Evolutionary conservation across 1,284 basidiomycete genomes (phyloP).

Genomic region (Ustilago curta): DNA sequence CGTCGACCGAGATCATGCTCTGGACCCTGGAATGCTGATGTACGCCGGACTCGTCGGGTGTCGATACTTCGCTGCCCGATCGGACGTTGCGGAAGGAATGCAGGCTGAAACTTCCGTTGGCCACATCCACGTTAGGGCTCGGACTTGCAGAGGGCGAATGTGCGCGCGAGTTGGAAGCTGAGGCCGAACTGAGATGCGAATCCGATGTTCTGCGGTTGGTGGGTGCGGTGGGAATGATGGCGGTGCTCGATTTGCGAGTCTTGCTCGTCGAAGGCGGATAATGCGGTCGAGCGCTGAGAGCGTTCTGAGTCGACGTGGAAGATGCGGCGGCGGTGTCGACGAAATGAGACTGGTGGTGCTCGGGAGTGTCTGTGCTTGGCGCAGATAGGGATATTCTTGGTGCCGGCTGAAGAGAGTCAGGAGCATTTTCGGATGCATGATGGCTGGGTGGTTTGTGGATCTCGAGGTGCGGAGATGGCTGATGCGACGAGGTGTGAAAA

Average conservation of each 20-base stretch:
- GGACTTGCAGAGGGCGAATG: slow-evolving; percentile 30
- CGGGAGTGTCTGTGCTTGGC: slow-evolving; percentile 1
- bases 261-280: slow-evolving; percentile 24
- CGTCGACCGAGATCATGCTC: slow-evolving; percentile 48
- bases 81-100: slow-evolving; percentile 54
- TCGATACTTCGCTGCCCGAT: slow-evolving; percentile 39
- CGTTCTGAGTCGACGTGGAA: slow-evolving; percentile 3
- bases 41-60: slow-evolving; percentile 16
- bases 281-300: slow-evolving; percentile 13
- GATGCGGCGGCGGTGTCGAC: neutral
- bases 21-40: slow-evolving; percentile 35
- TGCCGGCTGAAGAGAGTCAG: slow-evolving; percentile 11
- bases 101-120: slow-evolving; percentile 40
- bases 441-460: slow-evolving; percentile 6
- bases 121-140: slow-evolving; percentile 15
- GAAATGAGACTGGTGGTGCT: neutral
- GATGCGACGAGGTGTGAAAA: slow-evolving; percentile 27
- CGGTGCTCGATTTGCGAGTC: slow-evolving; percentile 24
- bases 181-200: slow-evolving; percentile 13
- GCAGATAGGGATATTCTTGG: slow-evolving; percentile 33
- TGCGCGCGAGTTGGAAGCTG: slow-evolving; percentile 29
- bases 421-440: slow-evolving; percentile 9
- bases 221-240: neutral
- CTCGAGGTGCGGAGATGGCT: slow-evolving; percentile 18
- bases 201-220: slow-evolving; percentile 24